These are phyloP conservation scores for Cetraspora pellucida DNA, from an alignment of 192 early-diverging fungal genomes.

Conservation along the genomic window DNA sequence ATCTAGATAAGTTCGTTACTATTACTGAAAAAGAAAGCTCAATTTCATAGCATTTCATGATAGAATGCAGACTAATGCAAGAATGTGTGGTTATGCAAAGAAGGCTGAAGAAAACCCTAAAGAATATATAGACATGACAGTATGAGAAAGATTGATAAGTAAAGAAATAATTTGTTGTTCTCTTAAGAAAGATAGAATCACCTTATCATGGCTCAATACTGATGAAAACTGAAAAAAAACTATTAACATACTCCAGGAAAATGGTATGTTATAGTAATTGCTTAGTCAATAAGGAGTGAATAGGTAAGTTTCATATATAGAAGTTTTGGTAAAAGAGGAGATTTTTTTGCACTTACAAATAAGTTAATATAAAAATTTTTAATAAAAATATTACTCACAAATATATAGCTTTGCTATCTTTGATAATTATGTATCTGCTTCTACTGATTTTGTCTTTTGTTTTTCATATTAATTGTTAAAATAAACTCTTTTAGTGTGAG, in stretches of 20 bases:
- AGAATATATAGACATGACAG: conserved; percentile 16
- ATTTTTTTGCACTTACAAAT: background rate
- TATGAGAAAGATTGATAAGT: conserved; percentile 8
- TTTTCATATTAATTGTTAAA: conserved; percentile 1
- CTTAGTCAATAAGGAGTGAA: background rate
- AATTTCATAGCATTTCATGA: background rate
- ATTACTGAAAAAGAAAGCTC: background rate
- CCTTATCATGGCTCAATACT: background rate
- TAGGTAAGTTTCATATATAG: background rate
- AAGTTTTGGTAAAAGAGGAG: background rate
- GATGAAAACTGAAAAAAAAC: conserved; percentile 18
- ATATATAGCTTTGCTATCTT: too few relatives aligned
- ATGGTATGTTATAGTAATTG: conserved; percentile 19
- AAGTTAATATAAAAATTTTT: conserved; percentile 12
- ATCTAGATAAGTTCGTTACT: background rate
- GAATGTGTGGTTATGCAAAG: conserved; percentile 5
- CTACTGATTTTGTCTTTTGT: background rate
- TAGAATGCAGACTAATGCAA: conserved; percentile 14
- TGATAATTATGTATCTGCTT: background rate
- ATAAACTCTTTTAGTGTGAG: background rate
- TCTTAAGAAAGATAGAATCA: background rate
- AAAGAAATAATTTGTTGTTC: conserved; percentile 4
- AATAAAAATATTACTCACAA: conserved; percentile 13
- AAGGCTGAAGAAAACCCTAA: conserved; percentile 6
- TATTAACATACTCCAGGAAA: conserved; percentile 19